Base-by-base conservation (phyloP, 2,329 filamentous ascomycete species). In the Exserohilum turcica region DNA sequence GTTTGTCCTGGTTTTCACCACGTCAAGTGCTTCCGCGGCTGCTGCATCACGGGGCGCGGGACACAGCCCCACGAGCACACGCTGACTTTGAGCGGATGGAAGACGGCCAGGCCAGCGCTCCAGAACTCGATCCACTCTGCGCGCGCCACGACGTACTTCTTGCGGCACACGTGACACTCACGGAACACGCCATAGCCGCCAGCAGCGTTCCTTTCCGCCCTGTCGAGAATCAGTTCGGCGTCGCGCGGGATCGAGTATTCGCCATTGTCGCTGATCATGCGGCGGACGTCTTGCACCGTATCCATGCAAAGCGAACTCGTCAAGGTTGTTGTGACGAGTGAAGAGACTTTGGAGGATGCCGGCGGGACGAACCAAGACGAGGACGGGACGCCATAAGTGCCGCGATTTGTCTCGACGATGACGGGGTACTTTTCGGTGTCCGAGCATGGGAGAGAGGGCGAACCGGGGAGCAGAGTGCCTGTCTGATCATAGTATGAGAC, bases 111-210 rank as follows among this genome's bases (percentile, higher is more conserved):
- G 3, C 35, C 29, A 2, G 31, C 38, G 28, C 38, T 51, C 68
- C 69, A 73, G 31, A 67, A 70, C 42, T 74, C 70, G 5, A 72
- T 47, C 71, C 70, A 73, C 45, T 67, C 65, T 2, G 69, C 69
- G 27, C 64, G 50, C 1, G 68, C 49, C 3, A 71, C 54, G n/a
- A 70, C 47, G 43, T 67, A 74, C 6, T 63, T 44, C 16, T 61
- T 65, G 9, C 56, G 59, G 45, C 71, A 74, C 9, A 50, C 37
- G 31, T 69, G 63, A 31, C 71, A 73, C 13, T 52, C 47, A 13
- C 60, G 66, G 21, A 68, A 60, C 5, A 62, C 48, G 6, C 58
- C 48, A 29, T 63, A 66, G 7, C 60, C 60, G 6, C 47, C 43
- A 9, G 21, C 31, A n/a, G 45, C 44, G 8, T 65, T 63, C 7